Evolutionary conservation across 345 rosid species (phyloP), one percentile per base, ranked within the genome.

Genomic region (Cardamine chenopodiifolia): DNA sequence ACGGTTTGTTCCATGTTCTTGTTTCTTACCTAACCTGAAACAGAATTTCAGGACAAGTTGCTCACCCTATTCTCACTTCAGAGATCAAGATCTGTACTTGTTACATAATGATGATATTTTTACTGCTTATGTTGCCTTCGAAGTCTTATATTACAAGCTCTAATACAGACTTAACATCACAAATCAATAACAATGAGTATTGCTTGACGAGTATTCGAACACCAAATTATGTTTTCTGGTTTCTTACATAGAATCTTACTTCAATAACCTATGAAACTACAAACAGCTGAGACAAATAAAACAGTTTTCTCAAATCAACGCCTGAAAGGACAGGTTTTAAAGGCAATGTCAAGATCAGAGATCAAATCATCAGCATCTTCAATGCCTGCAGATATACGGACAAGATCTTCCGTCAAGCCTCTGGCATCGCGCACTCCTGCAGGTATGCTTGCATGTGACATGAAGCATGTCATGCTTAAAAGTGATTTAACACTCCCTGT

Each of bases 371-470:
- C 78, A 45, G 86, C 99, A 80, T 95, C 92, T 84, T 95, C 99
- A 9, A 95, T 92, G 28, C 99, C 99, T 52, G 92, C 88, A 7
- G 97, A 95, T 28, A 95, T 85, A 4, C 98, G 90, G 56, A 90
- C 72, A 74, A 95, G 97, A 84, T 95, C 99, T 74, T 90, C 92
- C 0, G 89, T 90, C 64, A 95, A 83, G 69, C 98, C 99, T 79
- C 99, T 82, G n/a, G 98, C 94, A 66, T 89, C 90, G 0, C 96
- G 90, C 2, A 92, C 96, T 13, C 75, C 80, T 8, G 87, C 83
- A 0, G 99, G 98, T 79, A 92, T 92, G 76, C 92, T 89, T 48
- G 98, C 97, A 78, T 95, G 98, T 18, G 98, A 95, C 99, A 95
- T 95, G 80, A 92, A 95, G 84, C 99, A 90, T 3, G 98, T 98